Conservation (phyloP, 352 stramenopile genomes). For the Globisporangium nagaii region DNA sequence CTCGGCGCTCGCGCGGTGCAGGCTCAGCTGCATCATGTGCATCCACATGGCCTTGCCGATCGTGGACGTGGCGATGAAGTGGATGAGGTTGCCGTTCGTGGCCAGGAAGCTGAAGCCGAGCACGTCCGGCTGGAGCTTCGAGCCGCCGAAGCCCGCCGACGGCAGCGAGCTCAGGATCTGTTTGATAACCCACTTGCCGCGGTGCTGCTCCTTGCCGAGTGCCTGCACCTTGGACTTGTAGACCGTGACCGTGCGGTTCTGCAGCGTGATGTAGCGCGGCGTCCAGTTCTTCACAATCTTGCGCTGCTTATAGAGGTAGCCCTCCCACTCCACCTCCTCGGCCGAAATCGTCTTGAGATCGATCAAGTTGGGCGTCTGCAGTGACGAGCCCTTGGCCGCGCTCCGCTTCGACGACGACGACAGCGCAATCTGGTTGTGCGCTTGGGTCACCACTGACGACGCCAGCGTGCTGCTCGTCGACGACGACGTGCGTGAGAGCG, state of each 20-base stretch:
- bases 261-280: constrained; percentile 80
- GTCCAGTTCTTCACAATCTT: constrained; percentile 89
- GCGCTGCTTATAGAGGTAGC: constrained; percentile 87
- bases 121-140: constrained; percentile 69
- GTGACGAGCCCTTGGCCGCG: constrained; percentile 6
- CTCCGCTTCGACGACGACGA: constrained; percentile 1
- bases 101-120: constrained; percentile 82
- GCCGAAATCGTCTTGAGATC: constrained; percentile 84
- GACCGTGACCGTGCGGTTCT: constrained; percentile 73
- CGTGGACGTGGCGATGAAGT: constrained; percentile 70
- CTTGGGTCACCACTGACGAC: no score
- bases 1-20: constrained; percentile 49
- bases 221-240: constrained; percentile 88
- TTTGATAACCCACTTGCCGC: constrained; percentile 78
- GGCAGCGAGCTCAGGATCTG: constrained; percentile 74
- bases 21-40: constrained; percentile 70
- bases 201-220: constrained; percentile 71
- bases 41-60: constrained; percentile 84
- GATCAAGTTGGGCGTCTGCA: constrained; percentile 75
- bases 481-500: constrained; percentile 24
- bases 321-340: constrained; percentile 85
- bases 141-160: constrained; percentile 72
- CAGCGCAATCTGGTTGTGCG: no score
- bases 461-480: constrained; percentile 18
- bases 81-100: constrained; percentile 79